Evolutionary conservation across 1,284 basidiomycete genomes (phyloP), one percentile per base, ranked within the genome.

Genomic region (Irpex lacteus): DNA sequence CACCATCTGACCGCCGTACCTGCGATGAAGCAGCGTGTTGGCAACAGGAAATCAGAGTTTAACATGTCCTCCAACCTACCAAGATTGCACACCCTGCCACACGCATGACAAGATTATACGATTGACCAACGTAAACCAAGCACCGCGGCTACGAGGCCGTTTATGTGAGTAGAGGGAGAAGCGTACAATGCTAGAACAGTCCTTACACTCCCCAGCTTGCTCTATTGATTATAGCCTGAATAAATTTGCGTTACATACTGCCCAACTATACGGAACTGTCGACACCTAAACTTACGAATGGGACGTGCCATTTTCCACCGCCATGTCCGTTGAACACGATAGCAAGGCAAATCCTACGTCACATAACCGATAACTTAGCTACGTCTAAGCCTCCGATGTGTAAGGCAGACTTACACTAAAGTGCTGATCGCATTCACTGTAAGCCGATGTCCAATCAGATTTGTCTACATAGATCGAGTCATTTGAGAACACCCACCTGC

Each of bases 1-100:
- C 7, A 74, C 69, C 67, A 75, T 72, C 63, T 76, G 73, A 2
- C 75, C 75, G 5, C 74, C 74, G 60, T 72, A 75, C 73, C 73
- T 73, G 15, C 65, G 66, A 1, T 26, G 6, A 15, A 15, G 2
- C 19, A 6, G 3, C 18, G 13, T 3, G 44, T 13, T 49, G 4
- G 5, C 11, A 36, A 32, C 44, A 38, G 3, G 26, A 38, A 38
- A 56, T 6, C 5, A 40, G 8, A n/a, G 18, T 18, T 4, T 9
- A 44, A 26, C 9, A 49, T 8, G 44, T 0, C 6, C 32, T 34
- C 32, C 32, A 34, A 57, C 63, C 0, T 60, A 64, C 63, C 63
- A 65, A 5, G 60, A 61, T 63, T 73, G 67, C 2, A 73, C 72
- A 8, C 72, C 74, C 55, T 74, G 72, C 73, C 74, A 74, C 49